phyloP scores from a whole-genome alignment of 352 stramenopile species.

The Aphanomyces stellatus region DNA sequence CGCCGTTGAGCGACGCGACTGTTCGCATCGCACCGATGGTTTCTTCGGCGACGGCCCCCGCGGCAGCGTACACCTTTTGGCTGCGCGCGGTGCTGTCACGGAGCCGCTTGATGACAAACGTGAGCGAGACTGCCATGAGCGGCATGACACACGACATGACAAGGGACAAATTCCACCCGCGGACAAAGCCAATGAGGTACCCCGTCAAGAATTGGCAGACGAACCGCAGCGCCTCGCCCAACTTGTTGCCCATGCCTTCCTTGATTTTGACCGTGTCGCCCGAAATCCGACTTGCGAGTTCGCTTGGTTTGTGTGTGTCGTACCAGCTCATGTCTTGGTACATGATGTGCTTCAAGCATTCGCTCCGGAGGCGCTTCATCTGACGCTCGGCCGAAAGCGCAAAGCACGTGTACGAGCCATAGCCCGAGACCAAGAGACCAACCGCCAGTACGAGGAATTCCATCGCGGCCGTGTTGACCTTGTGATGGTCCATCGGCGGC shows the following conservation, averaged over 20 bases:
- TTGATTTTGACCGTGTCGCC: constrained; percentile 36
- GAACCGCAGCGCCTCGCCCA: constrained; percentile 31
- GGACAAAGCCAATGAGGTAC: constrained; percentile 31
- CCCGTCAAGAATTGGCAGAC: constrained; percentile 27
- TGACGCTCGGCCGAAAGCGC: constrained; percentile 30
- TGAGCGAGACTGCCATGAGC: constrained; percentile 26
- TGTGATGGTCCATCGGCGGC: constrained; percentile 26
- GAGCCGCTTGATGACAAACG: constrained; percentile 30
- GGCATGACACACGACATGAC: constrained; percentile 33
- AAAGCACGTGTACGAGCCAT: constrained; percentile 27
- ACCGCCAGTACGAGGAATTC: constrained; percentile 29
- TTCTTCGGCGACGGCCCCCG: constrained; percentile 38
- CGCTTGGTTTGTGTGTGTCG: constrained; percentile 27
- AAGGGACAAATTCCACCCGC: constrained; percentile 37
- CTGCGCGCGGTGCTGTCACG: constrained; percentile 17
- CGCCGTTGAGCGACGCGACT: constrained; percentile 30
- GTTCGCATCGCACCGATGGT: constrained; percentile 34
- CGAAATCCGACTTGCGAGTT: constrained; percentile 30
- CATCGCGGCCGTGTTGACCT: constrained; percentile 27
- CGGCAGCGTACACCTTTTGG: constrained; percentile 38
- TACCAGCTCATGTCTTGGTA: constrained; percentile 42
- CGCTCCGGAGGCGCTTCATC: constrained; percentile 33
- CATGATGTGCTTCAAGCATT: constrained; percentile 31
- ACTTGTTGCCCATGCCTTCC: constrained; percentile 34
- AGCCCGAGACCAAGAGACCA: constrained; percentile 33